A percentile compares a stretch with the other conserved stretches of the same genome.
These are phyloP conservation scores for Aspergillus novoparasiticus DNA, from an alignment of 2,329 filamentous ascomycete species.

Conservation along the genomic window DNA sequence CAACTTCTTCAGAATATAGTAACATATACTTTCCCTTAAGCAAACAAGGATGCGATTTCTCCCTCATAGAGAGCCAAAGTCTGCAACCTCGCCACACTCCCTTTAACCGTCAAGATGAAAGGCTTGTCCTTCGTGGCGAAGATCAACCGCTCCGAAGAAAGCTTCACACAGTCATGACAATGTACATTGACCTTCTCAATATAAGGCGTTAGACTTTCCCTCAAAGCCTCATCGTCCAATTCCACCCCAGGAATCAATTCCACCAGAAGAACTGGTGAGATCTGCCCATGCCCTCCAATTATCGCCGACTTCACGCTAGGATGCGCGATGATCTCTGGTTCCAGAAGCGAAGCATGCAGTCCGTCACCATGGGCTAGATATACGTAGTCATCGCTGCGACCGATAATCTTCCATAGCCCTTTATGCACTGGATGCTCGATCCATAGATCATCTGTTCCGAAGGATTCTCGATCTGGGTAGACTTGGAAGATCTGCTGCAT, in stretches of 20 bases:
- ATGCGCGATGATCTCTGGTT: slow-evolving; percentile 26
- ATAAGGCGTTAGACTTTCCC: not conserved
- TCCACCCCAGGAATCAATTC: not conserved
- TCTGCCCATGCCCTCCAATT: slow-evolving; percentile 25
- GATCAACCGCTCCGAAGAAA: not conserved
- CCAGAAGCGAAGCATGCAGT: slow-evolving; percentile 24
- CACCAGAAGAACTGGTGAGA: slow-evolving; percentile 20
- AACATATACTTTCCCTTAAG: not conserved
- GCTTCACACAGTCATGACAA: not conserved
- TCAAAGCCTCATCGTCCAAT: not conserved
- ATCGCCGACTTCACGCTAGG: slow-evolving; percentile 21
- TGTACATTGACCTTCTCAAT: not conserved
- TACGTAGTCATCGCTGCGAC: slow-evolving; percentile 23
- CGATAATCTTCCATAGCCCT: slow-evolving; percentile 29
- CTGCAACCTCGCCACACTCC: not conserved
- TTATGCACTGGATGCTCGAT: slow-evolving; percentile 24
- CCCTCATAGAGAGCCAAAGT: not conserved
- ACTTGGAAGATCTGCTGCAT: slow-evolving; percentile 24
- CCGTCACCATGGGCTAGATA: slow-evolving; percentile 22
- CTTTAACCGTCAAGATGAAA: not conserved
- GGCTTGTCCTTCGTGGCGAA: not conserved
- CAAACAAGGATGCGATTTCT: not conserved
- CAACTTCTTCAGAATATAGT: not conserved
- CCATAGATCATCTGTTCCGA: slow-evolving; percentile 28
- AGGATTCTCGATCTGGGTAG: slow-evolving; percentile 21